These are phyloP conservation scores for Sporobolus alterniflorus DNA, from an alignment of 202 grass and related monocot genomes.

Conservation along the genomic window DNA sequence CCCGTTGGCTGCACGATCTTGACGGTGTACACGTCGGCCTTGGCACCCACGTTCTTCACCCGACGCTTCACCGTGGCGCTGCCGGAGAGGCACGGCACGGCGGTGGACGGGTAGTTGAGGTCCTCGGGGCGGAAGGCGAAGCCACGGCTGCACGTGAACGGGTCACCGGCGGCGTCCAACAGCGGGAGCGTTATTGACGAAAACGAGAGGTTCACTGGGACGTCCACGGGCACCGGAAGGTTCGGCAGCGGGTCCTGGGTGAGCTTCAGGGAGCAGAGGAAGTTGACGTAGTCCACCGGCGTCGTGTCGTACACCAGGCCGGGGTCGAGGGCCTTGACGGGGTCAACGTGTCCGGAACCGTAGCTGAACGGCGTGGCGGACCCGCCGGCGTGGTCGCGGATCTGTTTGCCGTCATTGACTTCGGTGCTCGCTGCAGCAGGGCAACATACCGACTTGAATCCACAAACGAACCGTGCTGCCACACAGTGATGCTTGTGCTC, in stretches of 20 bases:
- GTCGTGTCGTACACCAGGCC: slow-evolving; percentile 54
- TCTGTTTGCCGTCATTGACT: neutral
- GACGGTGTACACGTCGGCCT: neutral
- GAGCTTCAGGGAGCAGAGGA: slow-evolving; percentile 37
- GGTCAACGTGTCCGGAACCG: slow-evolving; percentile 34
- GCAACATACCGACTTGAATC: neutral
- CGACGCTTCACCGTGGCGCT: slow-evolving; percentile 38
- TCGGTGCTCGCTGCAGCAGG: slow-evolving; percentile 26
- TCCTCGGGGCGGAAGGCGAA: slow-evolving; percentile 28
- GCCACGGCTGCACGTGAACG: slow-evolving; percentile 1
- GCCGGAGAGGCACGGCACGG: slow-evolving; percentile 35
- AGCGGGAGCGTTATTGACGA: neutral
- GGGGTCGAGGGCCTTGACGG: slow-evolving; percentile 31
- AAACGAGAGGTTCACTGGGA: neutral
- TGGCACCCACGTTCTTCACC: slow-evolving; percentile 50
- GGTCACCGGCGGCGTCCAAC: slow-evolving; percentile 12
- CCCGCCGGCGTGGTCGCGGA: slow-evolving; percentile 32
- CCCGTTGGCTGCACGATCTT: neutral
- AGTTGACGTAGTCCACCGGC: slow-evolving; percentile 29
- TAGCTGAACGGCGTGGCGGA: slow-evolving; percentile 46
- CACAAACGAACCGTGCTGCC: neutral
- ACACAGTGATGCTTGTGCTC: neutral
- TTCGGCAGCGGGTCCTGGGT: slow-evolving; percentile 19
- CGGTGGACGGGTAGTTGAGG: slow-evolving; percentile 72
- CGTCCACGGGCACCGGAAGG: neutral